Conservation (phyloP, 768 basidiomycete genomes). For the Wakefieldia striispora region DNA sequence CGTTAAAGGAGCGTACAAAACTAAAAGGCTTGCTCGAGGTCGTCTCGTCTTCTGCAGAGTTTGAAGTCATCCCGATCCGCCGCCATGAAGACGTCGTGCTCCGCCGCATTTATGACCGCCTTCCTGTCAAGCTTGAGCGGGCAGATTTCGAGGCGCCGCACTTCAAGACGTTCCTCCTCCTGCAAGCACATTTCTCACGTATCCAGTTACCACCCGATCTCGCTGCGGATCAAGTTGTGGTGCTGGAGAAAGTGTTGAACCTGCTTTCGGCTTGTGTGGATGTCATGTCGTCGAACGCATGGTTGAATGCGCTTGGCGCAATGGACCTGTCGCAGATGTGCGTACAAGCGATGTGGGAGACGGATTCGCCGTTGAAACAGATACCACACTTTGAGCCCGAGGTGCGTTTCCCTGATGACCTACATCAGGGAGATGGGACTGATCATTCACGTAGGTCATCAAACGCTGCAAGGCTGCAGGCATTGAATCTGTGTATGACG, state of each 20-base stretch:
- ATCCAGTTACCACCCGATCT: conserved; percentile 91
- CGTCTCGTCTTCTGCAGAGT: conserved; percentile 95
- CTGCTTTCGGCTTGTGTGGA: conserved; percentile 93
- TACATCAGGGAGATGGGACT: neutral
- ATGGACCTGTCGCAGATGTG: conserved; percentile 99
- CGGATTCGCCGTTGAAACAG: conserved; percentile 92
- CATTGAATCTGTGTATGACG: conserved; percentile 90
- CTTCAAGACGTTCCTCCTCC: conserved; percentile 96
- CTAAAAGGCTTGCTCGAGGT: conserved; percentile 96
- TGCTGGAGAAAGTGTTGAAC: conserved; percentile 89
- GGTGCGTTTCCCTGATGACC: conserved; percentile 39
- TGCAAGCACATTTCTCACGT: conserved; percentile 96
- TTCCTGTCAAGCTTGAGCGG: conserved; percentile 88
- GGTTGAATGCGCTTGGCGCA: conserved; percentile 89
- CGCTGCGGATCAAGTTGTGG: conserved; percentile 83
- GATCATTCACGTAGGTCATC: conserved; percentile 52
- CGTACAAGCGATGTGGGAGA: conserved; percentile 97
- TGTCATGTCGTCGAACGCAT: conserved; percentile 97
- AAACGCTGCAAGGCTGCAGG: conserved; percentile 79
- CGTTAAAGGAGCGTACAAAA: conserved; percentile 94
- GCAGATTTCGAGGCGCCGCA: conserved; percentile 91
- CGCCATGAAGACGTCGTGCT: conserved; percentile 87
- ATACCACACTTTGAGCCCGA: conserved; percentile 95
- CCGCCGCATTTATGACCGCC: conserved; percentile 90
- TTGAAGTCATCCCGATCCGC: conserved; percentile 92